Conservation (phyloP, 768 basidiomycete species). For the Boletus rex-veris region DNA sequence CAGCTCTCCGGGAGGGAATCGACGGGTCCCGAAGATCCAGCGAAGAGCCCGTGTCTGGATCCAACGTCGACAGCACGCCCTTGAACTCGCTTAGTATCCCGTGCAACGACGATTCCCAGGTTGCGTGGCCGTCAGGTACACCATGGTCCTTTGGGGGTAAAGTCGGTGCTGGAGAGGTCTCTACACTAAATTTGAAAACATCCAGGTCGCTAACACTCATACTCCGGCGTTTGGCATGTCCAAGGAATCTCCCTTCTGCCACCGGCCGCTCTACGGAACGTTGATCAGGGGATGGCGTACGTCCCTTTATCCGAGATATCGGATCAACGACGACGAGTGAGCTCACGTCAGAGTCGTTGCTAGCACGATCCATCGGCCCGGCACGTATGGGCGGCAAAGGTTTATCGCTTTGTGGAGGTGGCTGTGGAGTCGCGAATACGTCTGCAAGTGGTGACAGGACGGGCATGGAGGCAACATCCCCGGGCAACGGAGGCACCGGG, state of each 20-base stretch:
- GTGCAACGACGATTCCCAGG: constrained; percentile 46
- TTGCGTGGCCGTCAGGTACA: constrained; percentile 19
- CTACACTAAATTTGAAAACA: constrained; percentile 41
- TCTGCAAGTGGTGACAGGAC: constrained; percentile 48
- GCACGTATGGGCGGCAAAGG: constrained; percentile 60
- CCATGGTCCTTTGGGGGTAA: constrained; percentile 33
- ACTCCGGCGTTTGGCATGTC: constrained; percentile 56
- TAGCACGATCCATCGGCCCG: constrained; percentile 33
- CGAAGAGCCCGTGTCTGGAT: constrained; percentile 47
- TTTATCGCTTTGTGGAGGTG: constrained; percentile 44
- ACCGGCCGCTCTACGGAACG: constrained; percentile 26
- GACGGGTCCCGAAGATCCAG: constrained; percentile 68
- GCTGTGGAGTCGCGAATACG: constrained; percentile 40
- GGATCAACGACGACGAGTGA: constrained; percentile 59
- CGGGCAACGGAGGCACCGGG: constrained; percentile 48
- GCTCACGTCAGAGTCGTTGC: constrained; percentile 47
- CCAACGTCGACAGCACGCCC: constrained; percentile 67
- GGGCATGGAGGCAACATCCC: constrained; percentile 37
- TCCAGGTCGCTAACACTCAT: constrained; percentile 72
- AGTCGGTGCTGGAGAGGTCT: constrained; percentile 36
- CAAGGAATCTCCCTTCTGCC: constrained; percentile 27
- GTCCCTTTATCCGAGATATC: constrained; percentile 36
- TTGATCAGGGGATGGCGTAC: constrained; percentile 31
- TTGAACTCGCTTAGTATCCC: constrained; percentile 72
- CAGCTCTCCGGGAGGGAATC: constrained; percentile 47